A percentile compares a stretch with the other conserved stretches of the same genome.
Conservation (phyloP, 1,284 basidiomycete species). For the Moesziomyces parantarcticus region DNA sequence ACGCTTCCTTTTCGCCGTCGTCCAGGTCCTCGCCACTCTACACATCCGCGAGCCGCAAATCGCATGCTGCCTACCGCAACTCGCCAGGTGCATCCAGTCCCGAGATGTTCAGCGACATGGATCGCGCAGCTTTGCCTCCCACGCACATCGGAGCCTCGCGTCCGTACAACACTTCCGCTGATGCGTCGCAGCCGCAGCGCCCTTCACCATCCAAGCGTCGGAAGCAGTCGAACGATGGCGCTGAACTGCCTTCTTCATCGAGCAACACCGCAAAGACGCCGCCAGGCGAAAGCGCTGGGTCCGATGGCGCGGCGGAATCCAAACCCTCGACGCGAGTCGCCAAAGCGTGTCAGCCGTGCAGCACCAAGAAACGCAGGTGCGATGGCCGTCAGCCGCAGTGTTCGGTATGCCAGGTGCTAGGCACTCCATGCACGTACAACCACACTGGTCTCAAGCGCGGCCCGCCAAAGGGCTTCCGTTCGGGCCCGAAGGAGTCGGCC, state of each 20-base stretch:
- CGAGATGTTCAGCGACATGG: constrained; percentile 23
- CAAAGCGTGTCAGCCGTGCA: constrained; percentile 60
- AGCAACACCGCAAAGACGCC: background rate
- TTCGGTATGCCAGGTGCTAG: constrained; percentile 57
- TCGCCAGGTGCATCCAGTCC: constrained; percentile 34
- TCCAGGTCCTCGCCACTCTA: constrained; percentile 34
- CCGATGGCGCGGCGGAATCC: constrained; percentile 10
- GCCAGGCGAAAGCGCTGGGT: background rate
- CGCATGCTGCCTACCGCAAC: constrained; percentile 22
- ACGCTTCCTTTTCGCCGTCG: constrained; percentile 39
- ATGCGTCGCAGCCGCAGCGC: background rate
- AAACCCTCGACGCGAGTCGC: constrained; percentile 43
- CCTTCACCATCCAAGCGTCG: constrained; percentile 19
- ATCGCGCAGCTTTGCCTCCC: constrained; percentile 2
- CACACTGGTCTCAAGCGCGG: constrained; percentile 54
- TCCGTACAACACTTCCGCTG: background rate
- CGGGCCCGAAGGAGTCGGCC: constrained; percentile 56
- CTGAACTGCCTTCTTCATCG: constrained; percentile 2
- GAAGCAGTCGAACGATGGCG: constrained; percentile 12
- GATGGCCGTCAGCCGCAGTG: constrained; percentile 60
- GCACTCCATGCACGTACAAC: constrained; percentile 59
- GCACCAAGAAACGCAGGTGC: constrained; percentile 59
- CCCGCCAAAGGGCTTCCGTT: constrained; percentile 61
- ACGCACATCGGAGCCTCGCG: constrained; percentile 13
- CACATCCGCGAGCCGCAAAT: constrained; percentile 16